phyloP scores from a whole-genome alignment of 2,329 filamentous ascomycete species.

The Fusarium ramigenum region DNA sequence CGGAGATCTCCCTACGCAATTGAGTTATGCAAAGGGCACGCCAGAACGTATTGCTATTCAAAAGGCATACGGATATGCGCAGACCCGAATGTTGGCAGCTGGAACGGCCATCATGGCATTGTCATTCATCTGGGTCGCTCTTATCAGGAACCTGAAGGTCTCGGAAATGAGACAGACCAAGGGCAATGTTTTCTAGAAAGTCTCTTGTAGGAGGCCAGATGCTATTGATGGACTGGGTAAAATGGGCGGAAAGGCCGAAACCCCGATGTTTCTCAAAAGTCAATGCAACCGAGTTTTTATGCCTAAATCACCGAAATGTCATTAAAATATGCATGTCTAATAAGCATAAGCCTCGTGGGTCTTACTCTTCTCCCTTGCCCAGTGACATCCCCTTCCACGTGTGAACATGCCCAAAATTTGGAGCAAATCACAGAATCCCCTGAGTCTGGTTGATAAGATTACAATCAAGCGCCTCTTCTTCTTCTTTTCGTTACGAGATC shows the following conservation, averaged over 20 bases:
- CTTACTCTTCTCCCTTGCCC: neutral
- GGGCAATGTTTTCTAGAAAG: slow-evolving; percentile 20
- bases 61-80: slow-evolving; percentile 17
- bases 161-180: slow-evolving; percentile 32
- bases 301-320: neutral
- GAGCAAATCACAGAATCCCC: fast-evolving
- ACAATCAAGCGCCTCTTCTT: neutral
- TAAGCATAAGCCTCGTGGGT: neutral
- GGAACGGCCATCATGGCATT: slow-evolving; percentile 33
- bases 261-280: neutral
- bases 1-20: neutral
- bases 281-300: neutral
- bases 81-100: slow-evolving; percentile 32
- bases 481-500: fast-evolving
- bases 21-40: slow-evolving; percentile 1
- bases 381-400: neutral
- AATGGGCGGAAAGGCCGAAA: neutral
- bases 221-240: no score
- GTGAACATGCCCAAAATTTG: neutral
- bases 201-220: neutral
- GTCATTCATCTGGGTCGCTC: slow-evolving; percentile 27
- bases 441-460: fast-evolving
- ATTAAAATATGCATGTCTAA: neutral
- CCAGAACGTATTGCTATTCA: slow-evolving; percentile 11
- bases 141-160: slow-evolving; percentile 34